These are phyloP conservation scores for Ophiocordyceps australis DNA, from an alignment of 2,329 filamentous ascomycete species.

Conservation along the genomic window DNA sequence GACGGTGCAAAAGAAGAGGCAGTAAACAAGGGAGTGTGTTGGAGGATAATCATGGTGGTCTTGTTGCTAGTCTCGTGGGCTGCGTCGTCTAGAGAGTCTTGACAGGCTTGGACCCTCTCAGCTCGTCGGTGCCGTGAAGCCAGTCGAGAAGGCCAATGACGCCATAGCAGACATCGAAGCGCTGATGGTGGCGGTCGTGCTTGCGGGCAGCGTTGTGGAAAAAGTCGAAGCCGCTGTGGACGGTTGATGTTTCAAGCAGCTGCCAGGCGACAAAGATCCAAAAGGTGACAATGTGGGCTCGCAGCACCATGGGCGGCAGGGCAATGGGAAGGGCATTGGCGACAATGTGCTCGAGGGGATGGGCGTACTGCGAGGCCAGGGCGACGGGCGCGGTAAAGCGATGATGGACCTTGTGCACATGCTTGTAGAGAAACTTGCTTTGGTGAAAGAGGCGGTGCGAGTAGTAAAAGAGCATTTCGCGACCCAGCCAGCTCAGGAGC, in stretches of 20 bases:
- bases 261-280: slow-evolving; percentile 29
- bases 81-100: slow-evolving; percentile 3
- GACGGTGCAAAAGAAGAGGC: too few species aligned
- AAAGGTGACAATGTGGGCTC: slow-evolving; percentile 30
- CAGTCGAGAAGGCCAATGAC: slow-evolving; percentile 32
- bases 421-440: slow-evolving; percentile 24
- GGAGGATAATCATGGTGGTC: too few species aligned
- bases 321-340: slow-evolving; percentile 33
- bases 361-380: slow-evolving; percentile 35
- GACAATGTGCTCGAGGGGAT: slow-evolving; percentile 35
- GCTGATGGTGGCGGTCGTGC: slow-evolving; percentile 40
- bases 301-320: slow-evolving; percentile 25
- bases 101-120: slow-evolving; percentile 1
- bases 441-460: slow-evolving; percentile 32
- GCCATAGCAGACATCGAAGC: slow-evolving; percentile 34
- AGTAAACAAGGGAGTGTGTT: too few species aligned
- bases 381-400: slow-evolving; percentile 35
- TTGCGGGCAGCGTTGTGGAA: slow-evolving; percentile 23
- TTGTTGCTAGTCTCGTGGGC: too few species aligned
- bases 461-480: slow-evolving; percentile 37
- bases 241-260: slow-evolving; percentile 31
- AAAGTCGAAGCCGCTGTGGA: slow-evolving; percentile 41
- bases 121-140: slow-evolving; percentile 29
- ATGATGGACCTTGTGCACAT: slow-evolving; percentile 38
- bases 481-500: slow-evolving; percentile 17